phyloP scores from a whole-genome alignment of 768 basidiomycete genomes.

The Kwoniella shandongensis region DNA sequence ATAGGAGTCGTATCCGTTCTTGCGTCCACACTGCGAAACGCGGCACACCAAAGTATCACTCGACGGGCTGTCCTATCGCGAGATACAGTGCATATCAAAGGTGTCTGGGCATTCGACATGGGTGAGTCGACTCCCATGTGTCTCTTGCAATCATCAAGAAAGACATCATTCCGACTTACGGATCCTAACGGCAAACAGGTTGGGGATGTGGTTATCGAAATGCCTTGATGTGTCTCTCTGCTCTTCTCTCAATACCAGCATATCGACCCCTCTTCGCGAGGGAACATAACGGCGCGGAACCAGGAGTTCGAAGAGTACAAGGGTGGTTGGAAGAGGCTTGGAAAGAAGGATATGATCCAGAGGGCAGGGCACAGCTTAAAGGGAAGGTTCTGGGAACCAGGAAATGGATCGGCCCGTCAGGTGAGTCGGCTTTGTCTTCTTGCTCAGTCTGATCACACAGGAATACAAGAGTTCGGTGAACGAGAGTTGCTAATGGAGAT shows the following conservation, averaged over 20 bases:
- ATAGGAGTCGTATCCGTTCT: constrained; percentile 42
- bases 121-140: constrained; percentile 23
- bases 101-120: constrained; percentile 41
- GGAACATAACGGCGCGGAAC: constrained; percentile 55
- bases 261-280: constrained; percentile 33
- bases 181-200: constrained; percentile 15
- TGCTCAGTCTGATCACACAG: not conserved
- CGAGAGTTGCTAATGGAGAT: not conserved
- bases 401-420: constrained; percentile 80
- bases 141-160: too few species aligned
- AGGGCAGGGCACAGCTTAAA: constrained; percentile 66
- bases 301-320: constrained; percentile 74
- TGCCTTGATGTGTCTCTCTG: constrained; percentile 55
- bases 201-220: constrained; percentile 53
- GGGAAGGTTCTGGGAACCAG: constrained; percentile 60
- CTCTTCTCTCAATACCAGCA: constrained; percentile 24
- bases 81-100: constrained; percentile 41
- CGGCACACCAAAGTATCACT: constrained; percentile 28
- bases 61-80: constrained; percentile 41
- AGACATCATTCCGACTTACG: not conserved
- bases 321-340: constrained; percentile 79
- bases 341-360: constrained; percentile 70
- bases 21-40: constrained; percentile 12
- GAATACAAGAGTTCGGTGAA: not conserved
- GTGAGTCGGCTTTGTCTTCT: constrained; percentile 52